Conservation (phyloP, 495 filamentous ascomycete genomes). For the Talaromyces thailandensis region DNA sequence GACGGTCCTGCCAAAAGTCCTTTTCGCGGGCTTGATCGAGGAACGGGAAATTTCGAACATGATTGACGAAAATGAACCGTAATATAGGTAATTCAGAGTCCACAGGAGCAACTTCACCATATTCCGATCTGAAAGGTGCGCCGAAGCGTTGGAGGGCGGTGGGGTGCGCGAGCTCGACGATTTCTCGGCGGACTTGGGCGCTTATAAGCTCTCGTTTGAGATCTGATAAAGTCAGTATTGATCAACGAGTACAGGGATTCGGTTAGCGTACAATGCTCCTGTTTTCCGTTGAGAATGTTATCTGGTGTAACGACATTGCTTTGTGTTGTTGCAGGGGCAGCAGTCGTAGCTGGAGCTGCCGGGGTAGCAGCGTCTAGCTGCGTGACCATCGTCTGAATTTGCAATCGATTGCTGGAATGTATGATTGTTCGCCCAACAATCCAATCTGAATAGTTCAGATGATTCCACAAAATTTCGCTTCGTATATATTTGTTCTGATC, state of each 20-base stretch:
- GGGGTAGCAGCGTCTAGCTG: constrained; percentile 1
- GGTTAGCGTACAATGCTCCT: constrained; percentile 79
- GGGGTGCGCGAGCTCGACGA: constrained; percentile 83
- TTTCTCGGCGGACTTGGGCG: constrained; percentile 81
- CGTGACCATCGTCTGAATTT: not conserved
- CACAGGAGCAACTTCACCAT: constrained; percentile 84
- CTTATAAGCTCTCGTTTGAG: constrained; percentile 92
- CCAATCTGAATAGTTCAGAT: not conserved
- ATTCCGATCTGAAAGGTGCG: constrained; percentile 85
- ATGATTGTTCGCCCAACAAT: constrained; percentile 24
- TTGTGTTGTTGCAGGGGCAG: not conserved
- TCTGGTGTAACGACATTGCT: constrained; percentile 22
- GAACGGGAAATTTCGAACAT: constrained; percentile 96
- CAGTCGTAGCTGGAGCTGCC: not conserved
- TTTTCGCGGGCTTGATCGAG: constrained; percentile 92
- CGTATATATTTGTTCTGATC: not conserved
- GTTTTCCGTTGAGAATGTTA: constrained; percentile 78
- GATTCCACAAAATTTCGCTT: not conserved
- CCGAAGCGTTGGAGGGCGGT: constrained; percentile 93
- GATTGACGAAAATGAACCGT: constrained; percentile 95
- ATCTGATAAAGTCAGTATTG: constrained; percentile 48
- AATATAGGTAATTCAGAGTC: constrained; percentile 92
- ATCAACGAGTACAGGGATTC: not conserved
- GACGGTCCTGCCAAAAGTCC: constrained; percentile 98
- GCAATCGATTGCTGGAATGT: not conserved